Evolutionary conservation across 2,329 filamentous ascomycete species (phyloP), one percentile per base, ranked within the genome.

Genomic region (Aspergillus tanneri): DNA sequence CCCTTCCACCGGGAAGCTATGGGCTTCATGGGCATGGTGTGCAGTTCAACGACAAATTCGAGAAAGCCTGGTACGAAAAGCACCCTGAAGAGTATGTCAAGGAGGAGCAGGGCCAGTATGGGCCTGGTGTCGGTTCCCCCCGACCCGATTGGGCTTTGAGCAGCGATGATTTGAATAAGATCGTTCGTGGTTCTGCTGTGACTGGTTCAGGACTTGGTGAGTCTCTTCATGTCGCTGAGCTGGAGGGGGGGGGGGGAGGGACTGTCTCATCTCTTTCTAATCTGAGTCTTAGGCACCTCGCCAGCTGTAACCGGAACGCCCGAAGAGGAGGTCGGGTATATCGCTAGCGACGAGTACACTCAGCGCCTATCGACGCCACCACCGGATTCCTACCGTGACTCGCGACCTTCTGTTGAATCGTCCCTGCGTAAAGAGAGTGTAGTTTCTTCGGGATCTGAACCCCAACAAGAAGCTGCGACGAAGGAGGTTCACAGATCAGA

Each of bases 1-100:
- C 85, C 59, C 76, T 83, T 28, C 91, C 91, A 1, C 88, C 90
- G 3, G 92, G 90, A 49, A 96, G 90, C 73, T 97, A 97, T 63
- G 91, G 92, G 53, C 81, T 96, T 46, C 91, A 95, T 62, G 90
- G 91, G 36, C 92, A 96, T 63, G 90, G 90, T 44, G 77, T 88
- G 21, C 78, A 81, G 14, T 78, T 86, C 3, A 82, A 83, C 47
- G 88, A 95, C 71, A 89, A 86, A 65, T 88, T 97, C 32, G 90
- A 96, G 62, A 88, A 88, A 72, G 87, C 88, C 21, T 96, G 95
- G 80, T 95, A 93, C 64, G 83, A 90, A 61, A 96, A 93, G 72
- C 90, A 96, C 63, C 92, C 92, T 0, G 88, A 96, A 36, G 80
- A 82, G 57, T 77, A 86, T 23, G 78, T 81, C 46, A 83, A 86